Evolutionary conservation across 306 rosid genomes (phyloP), one percentile per base, ranked within the genome.

Genomic region (Fagus sylvatica): DNA sequence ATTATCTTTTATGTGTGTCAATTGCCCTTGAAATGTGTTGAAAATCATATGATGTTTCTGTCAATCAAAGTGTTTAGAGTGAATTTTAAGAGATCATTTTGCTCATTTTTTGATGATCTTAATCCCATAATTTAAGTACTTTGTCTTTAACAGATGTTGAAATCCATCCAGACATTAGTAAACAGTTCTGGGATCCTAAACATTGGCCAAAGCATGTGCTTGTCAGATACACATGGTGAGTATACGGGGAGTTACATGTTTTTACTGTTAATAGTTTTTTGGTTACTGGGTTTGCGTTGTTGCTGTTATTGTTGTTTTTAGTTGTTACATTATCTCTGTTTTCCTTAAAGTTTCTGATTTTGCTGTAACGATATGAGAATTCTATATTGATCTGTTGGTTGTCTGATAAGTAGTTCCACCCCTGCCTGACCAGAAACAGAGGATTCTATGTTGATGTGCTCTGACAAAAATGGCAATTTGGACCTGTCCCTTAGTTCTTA

Each of bases 181-280:
- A 90, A 53, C 90, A 93, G 71, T 95, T 95, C 78, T 95, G 99
- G 99, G 97, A 95, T 79, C 72, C 90, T 74, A 73, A 91, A 75
- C 88, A 81, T 71, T 95, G 99, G 99, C 99, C 99, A 60, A 95
- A 95, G 88, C 97, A 91, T 81, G 82, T 93, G 65, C 90, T 95
- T 73, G 90, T 90, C 78, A 85, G 96, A 84, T 95, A 95, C 70
- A 88, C 99, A 73, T 95, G 99, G 99, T 95, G 71, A 79, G 96
- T 79, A 19, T 71, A 39, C 75, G 69, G 72, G 65, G 36, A 42
- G 60, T 65, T 70, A 54, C 66, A 19, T 80, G 77, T 77, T 61
- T 40, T 53, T 73, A 56, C 19, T 0, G 43, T 79, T 54, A 4
- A 49, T 43, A 36, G 6, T 1, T 9, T 53, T 5, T 53, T n/a